A percentile compares a stretch with the other conserved stretches of the same genome.
Evolutionary conservation across 2,329 filamentous ascomycete species (phyloP).

Genomic region (Eutypa lata): DNA sequence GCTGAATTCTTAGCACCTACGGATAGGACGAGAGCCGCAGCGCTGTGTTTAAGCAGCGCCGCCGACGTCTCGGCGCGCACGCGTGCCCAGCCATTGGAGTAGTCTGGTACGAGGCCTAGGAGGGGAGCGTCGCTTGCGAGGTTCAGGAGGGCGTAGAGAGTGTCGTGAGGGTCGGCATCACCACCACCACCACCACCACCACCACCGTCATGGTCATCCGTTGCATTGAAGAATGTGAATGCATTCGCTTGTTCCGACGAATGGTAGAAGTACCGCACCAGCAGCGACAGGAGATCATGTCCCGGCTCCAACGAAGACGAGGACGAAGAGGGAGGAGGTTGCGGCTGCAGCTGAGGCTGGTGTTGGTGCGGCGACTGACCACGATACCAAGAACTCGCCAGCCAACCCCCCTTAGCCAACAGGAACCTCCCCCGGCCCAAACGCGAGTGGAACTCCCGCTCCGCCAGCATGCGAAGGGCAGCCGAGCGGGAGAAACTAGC

Average conservation of each 20-base stretch:
- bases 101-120: conserved; percentile 9
- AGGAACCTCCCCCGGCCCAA: too few species aligned
- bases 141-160: conserved; percentile 12
- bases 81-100: conserved; percentile 4
- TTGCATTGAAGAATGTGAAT: neutral
- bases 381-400: too few species aligned
- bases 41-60: conserved; percentile 8
- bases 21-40: conserved; percentile 9
- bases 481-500: conserved; percentile 16
- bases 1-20: conserved; percentile 1
- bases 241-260: neutral
- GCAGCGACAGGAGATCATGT: conserved; percentile 1
- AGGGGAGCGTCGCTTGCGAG: conserved; percentile 9
- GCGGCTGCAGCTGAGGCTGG: conserved; percentile 5
- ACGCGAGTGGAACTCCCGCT: conserved; percentile 11
- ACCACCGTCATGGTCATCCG: conserved; percentile 1
- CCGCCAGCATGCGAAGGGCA: conserved; percentile 10
- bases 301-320: neutral
- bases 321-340: conserved; percentile 10
- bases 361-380: neutral
- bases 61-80: conserved; percentile 14
- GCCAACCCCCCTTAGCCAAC: too few species aligned
- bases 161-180: conserved; percentile 8
- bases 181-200: too few species aligned
- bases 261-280: too few species aligned